phyloP scores from a whole-genome alignment of 495 filamentous ascomycete species.

The Annulohypoxylon moriforme region DNA sequence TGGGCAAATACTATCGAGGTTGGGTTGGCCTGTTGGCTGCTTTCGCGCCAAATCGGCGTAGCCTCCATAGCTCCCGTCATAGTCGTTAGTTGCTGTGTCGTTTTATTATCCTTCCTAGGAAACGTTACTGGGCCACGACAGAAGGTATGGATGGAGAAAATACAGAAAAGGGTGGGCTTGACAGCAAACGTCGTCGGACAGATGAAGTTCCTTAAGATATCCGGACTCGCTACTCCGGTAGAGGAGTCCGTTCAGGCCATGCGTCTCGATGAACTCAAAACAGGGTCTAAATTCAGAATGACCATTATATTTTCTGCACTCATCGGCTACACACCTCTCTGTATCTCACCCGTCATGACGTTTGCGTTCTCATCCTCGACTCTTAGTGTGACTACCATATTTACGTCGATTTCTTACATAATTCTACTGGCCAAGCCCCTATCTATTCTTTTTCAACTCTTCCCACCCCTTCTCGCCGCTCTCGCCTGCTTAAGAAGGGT shows the following conservation, averaged over 20 bases:
- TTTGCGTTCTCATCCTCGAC: conserved; percentile 55
- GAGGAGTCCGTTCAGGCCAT: conserved; percentile 53
- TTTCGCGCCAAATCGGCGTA: conserved; percentile 43
- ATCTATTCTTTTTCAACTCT: conserved; percentile 63
- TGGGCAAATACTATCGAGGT: conserved; percentile 57
- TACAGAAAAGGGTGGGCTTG: conserved; percentile 57
- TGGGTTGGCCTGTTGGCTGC: conserved; percentile 45
- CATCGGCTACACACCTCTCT: conserved; percentile 64
- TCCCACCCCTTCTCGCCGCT: conserved; percentile 62
- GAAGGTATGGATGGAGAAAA: conserved; percentile 57
- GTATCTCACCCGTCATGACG: conserved; percentile 57
- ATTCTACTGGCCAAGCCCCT: conserved; percentile 68
- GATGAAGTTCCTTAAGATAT: conserved; percentile 63
- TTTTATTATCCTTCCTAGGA: conserved; percentile 39
- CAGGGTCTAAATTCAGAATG: conserved; percentile 55
- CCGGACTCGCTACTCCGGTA: conserved; percentile 51
- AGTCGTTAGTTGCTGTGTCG: conserved; percentile 41
- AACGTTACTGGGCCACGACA: conserved; percentile 50
- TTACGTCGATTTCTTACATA: conserved; percentile 71
- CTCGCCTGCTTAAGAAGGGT: conserved; percentile 56
- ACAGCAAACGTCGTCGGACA: conserved; percentile 54
- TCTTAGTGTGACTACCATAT: conserved; percentile 63
- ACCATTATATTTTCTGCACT: conserved; percentile 44
- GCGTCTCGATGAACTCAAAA: conserved; percentile 55
- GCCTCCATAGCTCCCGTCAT: conserved; percentile 46